phyloP scores from a whole-genome alignment of 106 monocot species.

The Phalaenopsis equestris region DNA sequence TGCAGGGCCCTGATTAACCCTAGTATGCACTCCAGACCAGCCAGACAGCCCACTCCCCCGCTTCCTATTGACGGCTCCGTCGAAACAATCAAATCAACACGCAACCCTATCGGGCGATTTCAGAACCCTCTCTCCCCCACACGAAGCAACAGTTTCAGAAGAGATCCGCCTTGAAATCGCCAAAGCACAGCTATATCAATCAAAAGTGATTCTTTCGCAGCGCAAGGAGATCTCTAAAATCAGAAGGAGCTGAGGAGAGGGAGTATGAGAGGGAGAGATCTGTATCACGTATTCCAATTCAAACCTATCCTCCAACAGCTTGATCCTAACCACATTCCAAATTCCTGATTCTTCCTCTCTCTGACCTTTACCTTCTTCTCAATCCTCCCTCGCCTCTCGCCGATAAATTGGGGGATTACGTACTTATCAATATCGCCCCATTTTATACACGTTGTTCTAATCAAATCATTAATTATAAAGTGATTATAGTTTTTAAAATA shows the following conservation, averaged over 20 bases:
- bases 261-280: background rate
- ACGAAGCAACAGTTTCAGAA: too few relatives aligned
- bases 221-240: background rate
- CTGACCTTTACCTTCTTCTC: background rate
- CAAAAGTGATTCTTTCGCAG: background rate
- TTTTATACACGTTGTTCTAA: too few relatives aligned
- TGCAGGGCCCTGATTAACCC: slow-evolving; percentile 25
- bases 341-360: background rate
- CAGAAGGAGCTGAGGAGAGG: background rate
- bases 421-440: too few relatives aligned
- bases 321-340: background rate
- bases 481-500: too few relatives aligned
- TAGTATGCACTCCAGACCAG: slow-evolving; percentile 26
- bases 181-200: background rate
- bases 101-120: background rate
- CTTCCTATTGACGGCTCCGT: slow-evolving; percentile 5
- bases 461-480: too few relatives aligned
- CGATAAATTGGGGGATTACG: too few relatives aligned
- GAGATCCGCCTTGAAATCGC: background rate
- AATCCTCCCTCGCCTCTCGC: background rate
- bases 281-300: background rate
- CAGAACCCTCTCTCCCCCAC: background rate
- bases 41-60: slow-evolving; percentile 13
- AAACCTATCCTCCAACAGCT: background rate
- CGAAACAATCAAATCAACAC: background rate